Base-by-base conservation (phyloP, 768 basidiomycete genomes). In the Tubosaeta sp. region DNA sequence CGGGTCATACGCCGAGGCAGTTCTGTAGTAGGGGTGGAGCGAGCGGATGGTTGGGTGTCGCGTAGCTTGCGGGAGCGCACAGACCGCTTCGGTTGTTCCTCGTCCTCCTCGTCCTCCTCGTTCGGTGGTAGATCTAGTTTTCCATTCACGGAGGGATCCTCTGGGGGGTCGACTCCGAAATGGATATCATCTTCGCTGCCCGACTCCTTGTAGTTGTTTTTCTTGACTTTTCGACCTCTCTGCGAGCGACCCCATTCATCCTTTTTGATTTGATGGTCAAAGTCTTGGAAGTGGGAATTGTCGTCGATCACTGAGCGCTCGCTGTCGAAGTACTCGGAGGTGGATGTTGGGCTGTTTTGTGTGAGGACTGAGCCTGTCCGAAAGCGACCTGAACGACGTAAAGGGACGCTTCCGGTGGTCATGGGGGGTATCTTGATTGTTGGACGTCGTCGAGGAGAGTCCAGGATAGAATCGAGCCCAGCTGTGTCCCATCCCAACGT, bases 201-300 rank as follows among this genome's bases (percentile, higher is more conserved):
- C 10, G 71, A 74, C 65, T 84, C 81, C 10, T 63, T 66, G 62
- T 81, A 82, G 6, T 56, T 64, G 35, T 57, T 68, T 63, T 65
- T 75, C 33, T 57, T 59, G 14, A 76, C 59, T 25, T 50, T 74
- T 31, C 82, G 69, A 14, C 83, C 81, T 29, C 76, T 63, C 19
- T 34, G 57, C 0, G 75, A 59, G n/a, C 47, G 65, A 13, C 43
- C 52, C 62, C 60, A 71, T 10, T 52, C 17, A 5, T 49, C 44
- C 25, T 35, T 47, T 13, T 43, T 47, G 1, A 42, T 45, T 9
- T 6, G 8, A 12, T 43, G 56, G 14, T 57, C 61, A 5, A 46
- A 0, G 17, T 48, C 44, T 3, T 22, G 52, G 7, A 48, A 14
- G 25, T 48, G 25, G 16, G 41, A 41, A 3, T 59, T 63, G 46